phyloP scores from a whole-genome alignment of 768 basidiomycete genomes.

The Lactarius sp. region DNA sequence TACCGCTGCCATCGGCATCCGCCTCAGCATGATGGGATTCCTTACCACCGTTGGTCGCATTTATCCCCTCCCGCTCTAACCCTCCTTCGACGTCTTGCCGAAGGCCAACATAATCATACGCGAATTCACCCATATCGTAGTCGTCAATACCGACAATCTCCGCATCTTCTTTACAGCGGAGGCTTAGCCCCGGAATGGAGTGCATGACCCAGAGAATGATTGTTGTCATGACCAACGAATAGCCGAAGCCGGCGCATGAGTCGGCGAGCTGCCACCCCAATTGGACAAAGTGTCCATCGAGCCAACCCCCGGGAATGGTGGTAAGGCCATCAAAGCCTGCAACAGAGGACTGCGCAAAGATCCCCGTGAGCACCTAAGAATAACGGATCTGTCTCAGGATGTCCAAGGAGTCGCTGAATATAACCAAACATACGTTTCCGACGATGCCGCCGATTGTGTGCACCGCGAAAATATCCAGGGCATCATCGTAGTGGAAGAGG shows the following conservation, averaged over 20 bases:
- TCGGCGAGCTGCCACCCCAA: slow-evolving; percentile 43
- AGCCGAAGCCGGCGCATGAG: slow-evolving; percentile 30
- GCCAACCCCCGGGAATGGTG: slow-evolving; percentile 45
- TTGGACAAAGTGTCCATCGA: slow-evolving; percentile 37
- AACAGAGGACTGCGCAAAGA: slow-evolving; percentile 35
- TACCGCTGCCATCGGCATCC: slow-evolving; percentile 10
- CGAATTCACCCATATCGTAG: slow-evolving; percentile 84
- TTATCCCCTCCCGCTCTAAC: slow-evolving; percentile 20
- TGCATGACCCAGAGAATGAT: slow-evolving; percentile 43
- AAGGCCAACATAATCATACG: slow-evolving; percentile 81
- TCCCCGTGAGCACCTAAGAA: slow-evolving; percentile 33
- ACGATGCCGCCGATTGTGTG: slow-evolving; percentile 75
- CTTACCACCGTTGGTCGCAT: slow-evolving; percentile 20
- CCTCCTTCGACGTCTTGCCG: slow-evolving; percentile 31
- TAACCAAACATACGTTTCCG: slow-evolving; percentile 46
- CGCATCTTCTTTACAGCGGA: slow-evolving; percentile 33
- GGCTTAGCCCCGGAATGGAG: slow-evolving; percentile 39
- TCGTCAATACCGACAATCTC: slow-evolving; percentile 59
- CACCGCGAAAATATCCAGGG: slow-evolving; percentile 87
- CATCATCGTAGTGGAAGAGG: slow-evolving; percentile 67
- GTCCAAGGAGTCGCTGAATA: neutral
- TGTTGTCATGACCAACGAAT: slow-evolving; percentile 36
- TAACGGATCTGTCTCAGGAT: neutral
- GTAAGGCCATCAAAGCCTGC: slow-evolving; percentile 45
- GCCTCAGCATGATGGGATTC: slow-evolving; percentile 15